Evolutionary conservation across 768 basidiomycete species (phyloP).

Genomic region (Lactarius hengduanensis): DNA sequence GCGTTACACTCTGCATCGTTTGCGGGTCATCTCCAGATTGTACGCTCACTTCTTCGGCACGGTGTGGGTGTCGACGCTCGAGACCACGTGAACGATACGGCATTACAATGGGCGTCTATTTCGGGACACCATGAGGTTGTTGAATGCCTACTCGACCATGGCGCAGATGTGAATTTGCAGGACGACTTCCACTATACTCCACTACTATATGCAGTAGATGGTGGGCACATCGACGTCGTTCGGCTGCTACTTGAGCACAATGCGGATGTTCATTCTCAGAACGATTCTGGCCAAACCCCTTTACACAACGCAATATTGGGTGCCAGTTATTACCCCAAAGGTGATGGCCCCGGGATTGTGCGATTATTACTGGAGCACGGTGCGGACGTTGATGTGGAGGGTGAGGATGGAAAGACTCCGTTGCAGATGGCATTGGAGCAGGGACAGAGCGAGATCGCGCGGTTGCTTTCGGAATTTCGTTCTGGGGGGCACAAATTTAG

Average conservation of each 20-base stretch:
- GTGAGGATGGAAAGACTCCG: neutral
- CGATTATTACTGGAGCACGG: neutral
- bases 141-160: constrained; percentile 1
- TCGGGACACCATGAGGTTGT: neutral
- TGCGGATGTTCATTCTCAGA: neutral
- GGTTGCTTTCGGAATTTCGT: neutral
- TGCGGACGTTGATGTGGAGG: too few species aligned
- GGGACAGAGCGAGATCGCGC: neutral
- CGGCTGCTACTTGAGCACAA: neutral
- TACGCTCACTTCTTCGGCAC: neutral
- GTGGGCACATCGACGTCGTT: neutral
- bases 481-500: neutral
- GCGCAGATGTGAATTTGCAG: neutral
- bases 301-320: neutral
- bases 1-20: neutral
- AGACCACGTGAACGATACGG: fast-evolving
- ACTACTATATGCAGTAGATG: too few species aligned
- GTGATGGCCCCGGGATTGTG: neutral
- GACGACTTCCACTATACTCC: neutral
- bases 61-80: neutral
- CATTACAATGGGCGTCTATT: neutral
- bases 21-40: neutral
- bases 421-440: neutral
- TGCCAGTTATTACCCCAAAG: neutral
- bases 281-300: neutral